Evolutionary conservation across 2,329 filamentous ascomycete species (phyloP).

Genomic region (Fusarium sambucinum): DNA sequence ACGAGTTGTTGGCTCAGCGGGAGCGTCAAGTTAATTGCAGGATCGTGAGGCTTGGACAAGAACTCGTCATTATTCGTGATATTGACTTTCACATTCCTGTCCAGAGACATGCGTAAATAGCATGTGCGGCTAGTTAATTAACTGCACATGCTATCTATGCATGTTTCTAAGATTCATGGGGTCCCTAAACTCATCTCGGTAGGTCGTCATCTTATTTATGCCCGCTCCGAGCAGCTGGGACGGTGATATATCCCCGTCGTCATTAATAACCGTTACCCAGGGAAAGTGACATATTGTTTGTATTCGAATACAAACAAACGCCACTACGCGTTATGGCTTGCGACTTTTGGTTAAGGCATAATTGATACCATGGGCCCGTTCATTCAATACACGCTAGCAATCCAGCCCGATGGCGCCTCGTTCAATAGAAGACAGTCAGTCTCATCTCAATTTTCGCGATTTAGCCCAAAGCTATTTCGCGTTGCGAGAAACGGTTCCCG

Average conservation of each 20-base stretch:
- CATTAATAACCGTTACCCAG: constrained; percentile 30
- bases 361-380: background rate
- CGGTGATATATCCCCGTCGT: constrained; percentile 32
- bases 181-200: constrained; percentile 42
- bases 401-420: constrained; percentile 13
- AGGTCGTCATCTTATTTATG: constrained; percentile 26
- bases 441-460: constrained; percentile 1
- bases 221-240: constrained; percentile 32
- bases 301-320: constrained; percentile 31
- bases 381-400: constrained; percentile 8
- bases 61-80: constrained; percentile 17
- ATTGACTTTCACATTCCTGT: constrained; percentile 26
- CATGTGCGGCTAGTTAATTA: constrained; percentile 20
- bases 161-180: constrained; percentile 20
- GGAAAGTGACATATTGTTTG: constrained; percentile 29
- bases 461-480: constrained; percentile 13
- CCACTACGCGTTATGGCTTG: constrained; percentile 18
- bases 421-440: constrained; percentile 12
- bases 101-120: constrained; percentile 11
- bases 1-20: background rate
- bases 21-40: constrained; percentile 11
- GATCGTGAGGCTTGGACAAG: constrained; percentile 21
- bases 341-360: constrained; percentile 10
- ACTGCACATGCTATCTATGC: constrained; percentile 22
- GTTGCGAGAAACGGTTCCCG: constrained; percentile 25